Conservation (phyloP, 352 stramenopile genomes). For the Pythium aristosporum region DNA sequence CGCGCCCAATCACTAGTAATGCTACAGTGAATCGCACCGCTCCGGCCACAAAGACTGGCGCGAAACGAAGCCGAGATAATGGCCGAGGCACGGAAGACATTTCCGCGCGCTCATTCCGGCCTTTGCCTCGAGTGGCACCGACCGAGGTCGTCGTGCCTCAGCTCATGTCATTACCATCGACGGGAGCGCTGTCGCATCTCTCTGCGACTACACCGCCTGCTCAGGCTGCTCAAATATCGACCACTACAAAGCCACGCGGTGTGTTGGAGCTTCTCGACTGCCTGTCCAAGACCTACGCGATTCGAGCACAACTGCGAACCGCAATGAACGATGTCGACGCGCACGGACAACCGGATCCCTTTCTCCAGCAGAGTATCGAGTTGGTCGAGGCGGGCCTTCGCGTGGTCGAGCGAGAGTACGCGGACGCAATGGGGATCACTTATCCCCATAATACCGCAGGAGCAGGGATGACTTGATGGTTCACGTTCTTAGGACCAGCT, state of each 20-base stretch:
- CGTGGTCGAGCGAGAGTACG: not conserved
- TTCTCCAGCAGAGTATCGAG: not conserved
- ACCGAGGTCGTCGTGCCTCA: too few species aligned
- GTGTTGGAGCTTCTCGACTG: not conserved
- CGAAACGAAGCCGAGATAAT: not conserved
- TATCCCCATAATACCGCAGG: not conserved
- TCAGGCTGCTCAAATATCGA: not conserved
- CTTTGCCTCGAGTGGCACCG: too few species aligned
- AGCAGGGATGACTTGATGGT: too few species aligned
- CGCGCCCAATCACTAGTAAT: too few species aligned
- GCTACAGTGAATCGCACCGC: too few species aligned
- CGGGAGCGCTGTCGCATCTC: too few species aligned
- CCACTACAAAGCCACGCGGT: not conserved
- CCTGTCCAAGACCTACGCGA: not conserved
- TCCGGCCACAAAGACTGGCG: not conserved
- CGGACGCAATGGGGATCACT: not conserved
- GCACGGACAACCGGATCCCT: not conserved
- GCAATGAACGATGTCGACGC: too few species aligned
- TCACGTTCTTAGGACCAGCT: too few species aligned
- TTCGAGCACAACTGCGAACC: not conserved
- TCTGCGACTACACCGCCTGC: too few species aligned
- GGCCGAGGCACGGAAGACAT: too few species aligned
- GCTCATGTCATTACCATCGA: too few species aligned
- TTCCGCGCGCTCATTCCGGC: too few species aligned
- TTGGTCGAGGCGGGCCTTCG: not conserved